These are phyloP conservation scores for Nicotiana benthamiana DNA, from an alignment of 257 asterid genomes.

Conservation along the genomic window DNA sequence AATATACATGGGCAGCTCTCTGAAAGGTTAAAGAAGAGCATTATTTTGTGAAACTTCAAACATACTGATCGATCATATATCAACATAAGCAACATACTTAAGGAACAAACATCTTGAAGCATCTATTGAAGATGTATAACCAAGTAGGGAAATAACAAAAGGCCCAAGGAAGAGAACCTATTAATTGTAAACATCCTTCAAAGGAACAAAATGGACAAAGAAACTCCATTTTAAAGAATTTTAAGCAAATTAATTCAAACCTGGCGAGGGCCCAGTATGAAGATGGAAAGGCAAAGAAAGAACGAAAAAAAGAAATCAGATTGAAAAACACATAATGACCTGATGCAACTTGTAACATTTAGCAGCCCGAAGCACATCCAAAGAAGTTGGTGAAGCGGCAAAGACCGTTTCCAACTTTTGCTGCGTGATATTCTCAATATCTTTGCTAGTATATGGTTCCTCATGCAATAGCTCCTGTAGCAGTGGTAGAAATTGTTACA, in stretches of 20 bases:
- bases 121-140: neutral
- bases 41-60: neutral
- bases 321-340: constrained; percentile 28
- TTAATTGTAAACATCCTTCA: neutral
- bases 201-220: neutral
- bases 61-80: neutral
- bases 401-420: constrained; percentile 51
- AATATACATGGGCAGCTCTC: constrained; percentile 92
- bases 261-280: neutral
- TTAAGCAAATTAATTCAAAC: neutral
- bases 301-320: neutral
- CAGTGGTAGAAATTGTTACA: neutral
- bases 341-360: constrained; percentile 74
- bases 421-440: constrained; percentile 55
- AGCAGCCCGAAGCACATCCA: constrained; percentile 81
- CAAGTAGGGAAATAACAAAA: neutral
- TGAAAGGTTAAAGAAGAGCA: constrained; percentile 23
- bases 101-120: neutral
- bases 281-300: neutral
- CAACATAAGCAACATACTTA: neutral
- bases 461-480: constrained; percentile 64
- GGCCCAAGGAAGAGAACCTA: neutral
- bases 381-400: constrained; percentile 68
- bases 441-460: constrained; percentile 65
- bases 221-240: neutral